Conservation (phyloP, 768 basidiomycete genomes). For the Pleurotus ostreatus region DNA sequence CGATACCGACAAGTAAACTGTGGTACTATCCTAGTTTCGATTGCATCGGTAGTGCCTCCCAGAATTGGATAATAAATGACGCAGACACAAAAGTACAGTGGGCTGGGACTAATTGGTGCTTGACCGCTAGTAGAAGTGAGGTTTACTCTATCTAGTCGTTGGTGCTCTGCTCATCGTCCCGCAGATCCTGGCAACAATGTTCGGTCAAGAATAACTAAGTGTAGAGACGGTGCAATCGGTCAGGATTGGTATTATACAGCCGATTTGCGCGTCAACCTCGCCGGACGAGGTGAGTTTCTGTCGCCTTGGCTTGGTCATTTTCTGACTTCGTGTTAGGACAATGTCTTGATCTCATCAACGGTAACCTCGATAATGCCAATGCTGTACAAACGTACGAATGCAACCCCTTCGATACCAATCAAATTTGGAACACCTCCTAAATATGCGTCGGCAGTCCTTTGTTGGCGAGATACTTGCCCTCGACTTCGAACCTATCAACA, state of each 20-base stretch:
- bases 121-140: neutral
- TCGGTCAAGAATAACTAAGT: neutral
- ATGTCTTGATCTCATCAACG: no score
- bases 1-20: no score
- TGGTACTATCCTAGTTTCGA: conserved; percentile 19
- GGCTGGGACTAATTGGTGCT: conserved; percentile 23
- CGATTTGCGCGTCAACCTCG: neutral
- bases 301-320: neutral
- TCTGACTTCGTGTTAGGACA: no score
- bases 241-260: conserved; percentile 1
- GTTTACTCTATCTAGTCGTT: neutral
- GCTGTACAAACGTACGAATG: no score
- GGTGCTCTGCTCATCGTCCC: neutral
- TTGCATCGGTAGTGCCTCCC: conserved; percentile 27
- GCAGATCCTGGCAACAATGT: neutral
- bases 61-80: conserved; percentile 24
- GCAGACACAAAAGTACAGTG: conserved; percentile 19
- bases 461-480: no score
- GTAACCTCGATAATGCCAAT: no score
- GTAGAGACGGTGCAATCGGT: neutral
- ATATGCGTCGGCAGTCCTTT: no score
- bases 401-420: no score
- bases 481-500: no score
- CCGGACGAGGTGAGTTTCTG: neutral
- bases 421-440: no score